Evolutionary conservation across 164 flowering plant species (phyloP).

Genomic region (Magnolia kwangsiensis): DNA sequence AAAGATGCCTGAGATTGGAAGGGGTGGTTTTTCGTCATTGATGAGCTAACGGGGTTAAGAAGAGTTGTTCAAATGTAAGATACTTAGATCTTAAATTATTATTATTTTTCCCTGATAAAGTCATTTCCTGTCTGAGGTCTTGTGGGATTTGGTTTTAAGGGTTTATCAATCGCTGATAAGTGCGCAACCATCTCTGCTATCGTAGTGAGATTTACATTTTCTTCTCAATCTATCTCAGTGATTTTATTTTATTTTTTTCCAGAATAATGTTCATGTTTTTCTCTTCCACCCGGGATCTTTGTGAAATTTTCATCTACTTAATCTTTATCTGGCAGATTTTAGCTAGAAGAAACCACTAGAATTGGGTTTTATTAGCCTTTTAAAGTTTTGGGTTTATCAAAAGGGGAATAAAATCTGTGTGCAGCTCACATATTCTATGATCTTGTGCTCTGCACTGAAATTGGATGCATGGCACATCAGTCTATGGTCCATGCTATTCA

Average conservation of each 20-base stretch:
- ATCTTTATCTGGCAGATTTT: neutral
- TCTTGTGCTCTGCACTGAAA: neutral
- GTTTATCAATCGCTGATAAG: neutral
- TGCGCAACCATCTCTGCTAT: neutral
- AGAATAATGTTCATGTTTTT: neutral
- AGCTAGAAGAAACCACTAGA: neutral
- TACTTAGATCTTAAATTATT: neutral
- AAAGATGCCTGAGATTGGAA: neutral
- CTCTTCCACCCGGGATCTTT: neutral
- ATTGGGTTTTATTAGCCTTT: neutral
- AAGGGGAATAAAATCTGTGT: neutral
- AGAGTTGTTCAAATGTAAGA: neutral
- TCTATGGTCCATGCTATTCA: neutral
- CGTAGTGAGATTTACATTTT: neutral
- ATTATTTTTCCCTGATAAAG: neutral
- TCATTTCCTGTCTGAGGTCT: constrained; percentile 1
- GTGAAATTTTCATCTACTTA: neutral
- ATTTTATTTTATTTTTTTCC: neutral
- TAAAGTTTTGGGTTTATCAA: neutral
- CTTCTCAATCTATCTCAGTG: neutral
- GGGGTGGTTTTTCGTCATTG: neutral
- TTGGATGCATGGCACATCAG: neutral
- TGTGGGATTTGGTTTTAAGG: neutral
- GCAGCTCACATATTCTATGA: neutral
- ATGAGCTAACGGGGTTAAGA: neutral